Evolutionary conservation across 257 asterid species (phyloP).

Genomic region (Henckelia pumila): DNA sequence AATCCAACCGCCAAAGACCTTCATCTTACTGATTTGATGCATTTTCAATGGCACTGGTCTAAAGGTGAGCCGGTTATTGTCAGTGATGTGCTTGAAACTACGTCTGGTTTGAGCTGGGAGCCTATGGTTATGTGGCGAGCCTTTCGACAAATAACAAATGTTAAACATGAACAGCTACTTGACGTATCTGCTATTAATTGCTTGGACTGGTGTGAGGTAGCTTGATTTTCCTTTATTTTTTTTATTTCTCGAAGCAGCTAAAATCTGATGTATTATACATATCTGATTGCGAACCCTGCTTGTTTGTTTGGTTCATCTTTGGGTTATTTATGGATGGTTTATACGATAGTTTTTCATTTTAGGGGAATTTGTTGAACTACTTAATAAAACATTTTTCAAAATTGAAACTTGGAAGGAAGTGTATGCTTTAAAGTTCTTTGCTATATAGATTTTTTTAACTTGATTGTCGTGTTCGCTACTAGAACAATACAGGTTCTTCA

Average conservation of each 20-base stretch:
- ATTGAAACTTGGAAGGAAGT: neutral
- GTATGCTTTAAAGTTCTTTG: neutral
- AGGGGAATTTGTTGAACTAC: neutral
- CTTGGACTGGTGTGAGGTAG: conserved; percentile 91
- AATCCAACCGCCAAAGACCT: conserved; percentile 65
- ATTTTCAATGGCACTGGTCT: conserved; percentile 75
- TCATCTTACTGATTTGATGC: conserved; percentile 48
- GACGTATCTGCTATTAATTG: conserved; percentile 66
- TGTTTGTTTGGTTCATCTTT: conserved; percentile 16
- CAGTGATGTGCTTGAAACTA: conserved; percentile 65
- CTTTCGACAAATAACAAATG: conserved; percentile 52
- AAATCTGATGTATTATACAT: conserved; percentile 9
- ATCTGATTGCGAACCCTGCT: neutral
- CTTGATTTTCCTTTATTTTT: conserved; percentile 14
- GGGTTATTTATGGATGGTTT: neutral
- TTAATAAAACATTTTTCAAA: neutral
- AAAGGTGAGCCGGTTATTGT: conserved; percentile 89
- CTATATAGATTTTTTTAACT: neutral
- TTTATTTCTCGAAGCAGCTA: neutral
- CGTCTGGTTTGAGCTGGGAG: conserved; percentile 93
- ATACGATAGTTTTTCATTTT: neutral
- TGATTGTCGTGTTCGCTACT: neutral
- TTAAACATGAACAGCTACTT: conserved; percentile 42
- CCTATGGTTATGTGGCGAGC: conserved; percentile 99
- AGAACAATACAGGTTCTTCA: conserved; percentile 4